Conservation (phyloP, 106 monocot genomes). For the Dioscorea alata region DNA sequence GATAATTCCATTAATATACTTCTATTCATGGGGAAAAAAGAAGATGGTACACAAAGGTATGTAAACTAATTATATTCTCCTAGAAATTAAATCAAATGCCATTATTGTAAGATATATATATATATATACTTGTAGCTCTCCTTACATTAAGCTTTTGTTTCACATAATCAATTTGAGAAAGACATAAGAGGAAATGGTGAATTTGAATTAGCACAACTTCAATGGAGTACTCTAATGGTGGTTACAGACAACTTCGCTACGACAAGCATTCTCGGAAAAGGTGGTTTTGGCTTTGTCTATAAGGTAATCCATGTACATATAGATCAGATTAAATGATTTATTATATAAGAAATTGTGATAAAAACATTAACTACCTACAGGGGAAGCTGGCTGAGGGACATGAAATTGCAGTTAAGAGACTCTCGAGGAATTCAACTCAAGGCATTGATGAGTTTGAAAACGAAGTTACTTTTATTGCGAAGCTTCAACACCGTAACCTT, state of each 20-base stretch:
- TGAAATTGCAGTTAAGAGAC: slow-evolving; percentile 30
- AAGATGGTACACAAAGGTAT: no score
- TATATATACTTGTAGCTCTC: no score
- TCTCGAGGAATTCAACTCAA: slow-evolving; percentile 15
- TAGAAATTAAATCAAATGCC: no score
- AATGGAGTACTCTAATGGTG: slow-evolving; percentile 3
- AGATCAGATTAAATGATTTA: background rate
- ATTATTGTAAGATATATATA: no score
- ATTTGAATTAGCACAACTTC: slow-evolving; percentile 10
- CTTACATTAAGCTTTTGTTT: no score
- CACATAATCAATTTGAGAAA: no score
- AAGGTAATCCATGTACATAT: slow-evolving; percentile 10
- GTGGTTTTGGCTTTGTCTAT: slow-evolving; percentile 35
- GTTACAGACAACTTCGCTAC: slow-evolving; percentile 20
- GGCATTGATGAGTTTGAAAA: slow-evolving; percentile 5
- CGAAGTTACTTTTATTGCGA: no score
- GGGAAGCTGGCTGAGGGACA: slow-evolving; percentile 12
- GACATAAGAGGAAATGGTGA: background rate
- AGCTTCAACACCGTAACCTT: background rate
- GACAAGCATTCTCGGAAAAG: slow-evolving; percentile 21
- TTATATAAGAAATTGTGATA: no score
- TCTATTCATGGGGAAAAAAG: no score
- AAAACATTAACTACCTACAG: background rate
- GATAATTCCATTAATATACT: no score
- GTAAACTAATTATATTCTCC: no score